Conservation (phyloP, 768 basidiomycete species). For the Auriscalpium orientale region DNA sequence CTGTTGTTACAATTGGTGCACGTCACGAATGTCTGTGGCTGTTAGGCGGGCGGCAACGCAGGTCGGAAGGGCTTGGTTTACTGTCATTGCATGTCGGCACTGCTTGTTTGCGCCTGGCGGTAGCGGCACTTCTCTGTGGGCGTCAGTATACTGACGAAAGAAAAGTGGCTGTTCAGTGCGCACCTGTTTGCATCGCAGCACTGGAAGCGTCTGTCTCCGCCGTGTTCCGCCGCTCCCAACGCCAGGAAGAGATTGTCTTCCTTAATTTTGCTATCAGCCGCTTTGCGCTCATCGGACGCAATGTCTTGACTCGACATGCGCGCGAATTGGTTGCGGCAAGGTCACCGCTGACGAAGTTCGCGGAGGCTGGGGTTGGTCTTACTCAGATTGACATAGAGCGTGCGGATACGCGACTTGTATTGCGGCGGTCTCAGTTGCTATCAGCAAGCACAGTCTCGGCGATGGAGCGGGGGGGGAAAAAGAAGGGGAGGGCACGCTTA, state of each 20-base stretch:
- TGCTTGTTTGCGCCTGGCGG: conserved; percentile 93
- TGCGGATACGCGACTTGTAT: conserved; percentile 79
- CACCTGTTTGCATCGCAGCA: conserved; percentile 92
- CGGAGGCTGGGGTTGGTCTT: conserved; percentile 85
- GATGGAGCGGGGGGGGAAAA: conserved; percentile 60
- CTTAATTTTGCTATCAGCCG: conserved; percentile 73
- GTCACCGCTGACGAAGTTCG: conserved; percentile 79
- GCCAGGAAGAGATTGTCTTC: conserved; percentile 88
- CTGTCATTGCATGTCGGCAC: conserved; percentile 98
- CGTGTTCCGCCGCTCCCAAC: conserved; percentile 81
- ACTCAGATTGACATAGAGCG: conserved; percentile 87
- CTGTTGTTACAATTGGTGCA: conserved; percentile 65
- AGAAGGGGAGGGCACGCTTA: no score
- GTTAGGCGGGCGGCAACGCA: conserved; percentile 2
- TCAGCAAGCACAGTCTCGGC: conserved; percentile 55
- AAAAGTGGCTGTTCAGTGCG: conserved; percentile 8
- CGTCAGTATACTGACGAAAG: neutral
- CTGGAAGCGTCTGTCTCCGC: conserved; percentile 99
- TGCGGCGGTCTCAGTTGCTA: conserved; percentile 32
- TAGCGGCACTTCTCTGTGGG: conserved; percentile 77
- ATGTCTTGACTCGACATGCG: conserved; percentile 88
- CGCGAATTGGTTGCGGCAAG: conserved; percentile 62
- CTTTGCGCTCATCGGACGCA: conserved; percentile 88
- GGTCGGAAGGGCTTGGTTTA: conserved; percentile 29
- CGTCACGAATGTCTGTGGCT: conserved; percentile 77